A percentile compares a stretch with the other conserved stretches of the same genome.
phyloP scores from a whole-genome alignment of 768 basidiomycete species.

The Rhizopogon vesiculosus region DNA sequence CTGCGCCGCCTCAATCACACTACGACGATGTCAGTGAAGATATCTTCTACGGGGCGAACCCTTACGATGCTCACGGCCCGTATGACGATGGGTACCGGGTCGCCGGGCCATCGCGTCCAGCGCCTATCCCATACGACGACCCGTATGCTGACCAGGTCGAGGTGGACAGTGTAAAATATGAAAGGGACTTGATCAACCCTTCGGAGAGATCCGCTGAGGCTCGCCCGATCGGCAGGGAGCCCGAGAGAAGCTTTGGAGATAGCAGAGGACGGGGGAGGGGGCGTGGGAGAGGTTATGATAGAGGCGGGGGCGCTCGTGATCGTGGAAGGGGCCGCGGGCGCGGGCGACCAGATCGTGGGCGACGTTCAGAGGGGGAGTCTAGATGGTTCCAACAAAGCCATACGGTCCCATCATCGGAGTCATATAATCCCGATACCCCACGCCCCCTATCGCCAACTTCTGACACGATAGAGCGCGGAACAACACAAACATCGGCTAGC shows the following conservation, averaged over 20 bases:
- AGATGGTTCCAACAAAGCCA: slow-evolving; percentile 12
- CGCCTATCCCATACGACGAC: slow-evolving; percentile 75
- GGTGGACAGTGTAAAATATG: slow-evolving; percentile 15
- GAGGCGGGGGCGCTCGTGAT: slow-evolving; percentile 19
- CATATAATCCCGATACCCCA: slow-evolving; percentile 24
- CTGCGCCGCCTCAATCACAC: slow-evolving; percentile 46
- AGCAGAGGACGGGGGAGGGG: slow-evolving; percentile 30
- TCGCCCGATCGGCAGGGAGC: background rate
- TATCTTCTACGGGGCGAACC: slow-evolving; percentile 45
- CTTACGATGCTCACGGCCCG: slow-evolving; percentile 62
- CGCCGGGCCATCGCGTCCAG: slow-evolving; percentile 53
- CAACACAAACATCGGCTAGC: slow-evolving; percentile 31
- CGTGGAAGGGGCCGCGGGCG: slow-evolving; percentile 26
- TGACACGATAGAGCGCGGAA: slow-evolving; percentile 38
- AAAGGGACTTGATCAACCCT: background rate
- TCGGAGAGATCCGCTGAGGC: background rate
- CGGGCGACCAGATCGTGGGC: slow-evolving; percentile 17
- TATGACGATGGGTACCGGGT: slow-evolving; percentile 61
- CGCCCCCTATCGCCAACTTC: slow-evolving; percentile 40
- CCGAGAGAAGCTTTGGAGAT: background rate
- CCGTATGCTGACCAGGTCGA: slow-evolving; percentile 57
- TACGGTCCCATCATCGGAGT: slow-evolving; percentile 16
- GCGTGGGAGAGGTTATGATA: slow-evolving; percentile 29
- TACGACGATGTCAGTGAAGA: slow-evolving; percentile 48
- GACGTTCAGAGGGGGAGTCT: slow-evolving; percentile 13